Conservation (phyloP, 1,284 basidiomycete genomes). For the Ustilago shanxiensis region DNA sequence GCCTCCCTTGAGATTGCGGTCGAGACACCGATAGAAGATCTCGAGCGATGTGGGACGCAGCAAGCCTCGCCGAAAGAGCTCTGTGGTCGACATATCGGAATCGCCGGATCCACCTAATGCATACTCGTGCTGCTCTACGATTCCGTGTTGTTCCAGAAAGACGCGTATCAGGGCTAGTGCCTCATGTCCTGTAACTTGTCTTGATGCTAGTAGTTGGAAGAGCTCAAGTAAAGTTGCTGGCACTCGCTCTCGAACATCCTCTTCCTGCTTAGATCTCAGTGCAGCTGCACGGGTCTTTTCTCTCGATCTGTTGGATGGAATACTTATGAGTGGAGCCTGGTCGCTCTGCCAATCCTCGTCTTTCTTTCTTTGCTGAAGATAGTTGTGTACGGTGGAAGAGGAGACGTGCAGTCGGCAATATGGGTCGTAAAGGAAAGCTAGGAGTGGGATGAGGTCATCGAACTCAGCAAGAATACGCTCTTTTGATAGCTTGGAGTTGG, state of each 20-base stretch:
- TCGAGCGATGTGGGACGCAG: slow-evolving; percentile 46
- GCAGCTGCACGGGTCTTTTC: slow-evolving; percentile 29
- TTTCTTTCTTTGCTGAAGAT: slow-evolving; percentile 30
- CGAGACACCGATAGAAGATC: slow-evolving; percentile 57
- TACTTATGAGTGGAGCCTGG: slow-evolving; percentile 37
- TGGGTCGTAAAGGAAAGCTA: slow-evolving; percentile 46
- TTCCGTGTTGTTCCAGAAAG: slow-evolving; percentile 47
- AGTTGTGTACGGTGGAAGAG: slow-evolving; percentile 34
- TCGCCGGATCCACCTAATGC: slow-evolving; percentile 29
- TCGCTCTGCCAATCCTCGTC: slow-evolving; percentile 44
- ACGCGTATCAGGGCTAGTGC: slow-evolving; percentile 36
- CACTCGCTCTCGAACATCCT: slow-evolving; percentile 17
- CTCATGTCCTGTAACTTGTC: slow-evolving; percentile 38
- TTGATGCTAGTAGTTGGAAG: slow-evolving; percentile 34
- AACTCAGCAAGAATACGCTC: slow-evolving; percentile 40
- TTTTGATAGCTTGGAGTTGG: slow-evolving; percentile 47
- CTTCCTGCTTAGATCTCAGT: slow-evolving; percentile 25
- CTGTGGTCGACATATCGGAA: slow-evolving; percentile 24
- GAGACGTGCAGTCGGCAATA: slow-evolving; percentile 45
- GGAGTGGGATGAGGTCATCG: slow-evolving; percentile 35
- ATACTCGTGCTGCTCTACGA: slow-evolving; percentile 47
- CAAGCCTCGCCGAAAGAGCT: slow-evolving; percentile 28
- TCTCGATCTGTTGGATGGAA: slow-evolving; percentile 22
- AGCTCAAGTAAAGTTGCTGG: slow-evolving; percentile 35
- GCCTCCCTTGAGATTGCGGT: slow-evolving; percentile 58